Base-by-base conservation (phyloP, 805 yeast genomes). In the Kuraishia piskuri region DNA sequence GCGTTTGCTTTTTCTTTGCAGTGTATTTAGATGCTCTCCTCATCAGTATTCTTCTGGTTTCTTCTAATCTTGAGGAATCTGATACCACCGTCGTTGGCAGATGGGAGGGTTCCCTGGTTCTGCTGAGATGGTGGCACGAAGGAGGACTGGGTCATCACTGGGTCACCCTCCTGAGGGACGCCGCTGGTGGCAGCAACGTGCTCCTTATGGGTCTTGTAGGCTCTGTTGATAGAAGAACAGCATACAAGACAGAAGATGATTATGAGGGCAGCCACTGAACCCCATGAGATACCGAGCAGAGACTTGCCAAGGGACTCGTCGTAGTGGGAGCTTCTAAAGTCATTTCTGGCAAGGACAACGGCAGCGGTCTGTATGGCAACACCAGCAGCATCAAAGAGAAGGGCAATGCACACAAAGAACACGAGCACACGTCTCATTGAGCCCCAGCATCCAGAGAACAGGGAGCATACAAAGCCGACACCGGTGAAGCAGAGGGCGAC, bases 61-160 rank as follows among this genome's bases (percentile, higher is more conserved):
- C 80, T 83, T 71, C 84, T 83, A 57, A 86, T 83, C 62, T 83
- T 85, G 76, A 86, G 86, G 69, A 86, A 86, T 69, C 88, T 83
- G 62, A 86, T 85, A 49, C 91, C 91, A 57, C 77, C 73, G 54
- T 77, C 79, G 54, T 73, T 67, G 22, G 63, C 69, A 47, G 66
- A 63, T 20, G 51, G 51, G 23, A 44, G 48, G 22, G 52, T 50
- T 24, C 55, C 61, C 55, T 58, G 66, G 47, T 62, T 44, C 62
- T 64, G 56, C 66, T 57, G 58, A 70, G 54, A 58, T 63, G 60
- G 57, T 54, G 56, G 64, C 57, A 56, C 62, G 55, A 53, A 63
- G 45, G 54, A 58, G 54, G 57, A 58, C 58, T 52, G 61, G 57
- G 22, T 53, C 59, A n/a, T 55, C 52, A 24, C 53, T 49, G 50